These are phyloP conservation scores for Phytophthora tentaculata DNA, from an alignment of 352 stramenopile species.

Conservation along the genomic window DNA sequence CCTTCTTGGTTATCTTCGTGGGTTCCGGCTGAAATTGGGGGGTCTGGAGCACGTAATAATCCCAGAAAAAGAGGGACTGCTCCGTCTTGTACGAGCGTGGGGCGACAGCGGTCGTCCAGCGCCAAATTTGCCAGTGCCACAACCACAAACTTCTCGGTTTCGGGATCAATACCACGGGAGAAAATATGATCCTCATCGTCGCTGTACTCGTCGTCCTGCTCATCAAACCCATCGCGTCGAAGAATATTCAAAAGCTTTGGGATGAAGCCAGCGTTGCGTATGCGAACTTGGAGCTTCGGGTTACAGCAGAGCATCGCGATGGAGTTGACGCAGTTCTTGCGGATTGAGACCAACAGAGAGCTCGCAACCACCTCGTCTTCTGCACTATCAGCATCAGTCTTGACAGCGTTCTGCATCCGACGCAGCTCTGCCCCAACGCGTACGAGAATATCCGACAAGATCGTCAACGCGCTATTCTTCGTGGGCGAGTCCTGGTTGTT, in stretches of 20 bases:
- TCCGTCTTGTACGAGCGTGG: constrained; percentile 66
- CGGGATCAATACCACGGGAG: constrained; percentile 35
- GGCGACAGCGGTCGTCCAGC: constrained; percentile 74
- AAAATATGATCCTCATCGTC: constrained; percentile 30
- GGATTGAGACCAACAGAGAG: constrained; percentile 41
- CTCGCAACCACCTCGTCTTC: constrained; percentile 26
- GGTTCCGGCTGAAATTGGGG: constrained; percentile 1
- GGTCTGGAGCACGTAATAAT: constrained; percentile 44
- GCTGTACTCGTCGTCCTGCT: constrained; percentile 28
- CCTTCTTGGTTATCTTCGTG: constrained; percentile 21
- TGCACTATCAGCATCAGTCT: constrained; percentile 19
- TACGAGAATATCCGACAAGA: constrained; percentile 55
- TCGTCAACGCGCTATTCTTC: constrained; percentile 60
- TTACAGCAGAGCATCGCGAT: constrained; percentile 83
- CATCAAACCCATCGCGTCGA: constrained; percentile 15
- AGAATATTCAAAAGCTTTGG: constrained; percentile 57
- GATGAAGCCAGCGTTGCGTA: constrained; percentile 64
- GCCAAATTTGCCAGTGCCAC: constrained; percentile 75
- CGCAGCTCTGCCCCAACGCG: constrained; percentile 35
- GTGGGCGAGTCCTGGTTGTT: constrained; percentile 68
- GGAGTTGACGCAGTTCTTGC: constrained; percentile 69
- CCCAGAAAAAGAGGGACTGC: constrained; percentile 60
- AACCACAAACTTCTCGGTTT: constrained; percentile 75
- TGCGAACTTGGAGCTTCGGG: constrained; percentile 60
- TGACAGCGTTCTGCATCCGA: constrained; percentile 17